phyloP scores from a whole-genome alignment of 2,329 filamentous ascomycete species.

The Epichloe sp. region DNA sequence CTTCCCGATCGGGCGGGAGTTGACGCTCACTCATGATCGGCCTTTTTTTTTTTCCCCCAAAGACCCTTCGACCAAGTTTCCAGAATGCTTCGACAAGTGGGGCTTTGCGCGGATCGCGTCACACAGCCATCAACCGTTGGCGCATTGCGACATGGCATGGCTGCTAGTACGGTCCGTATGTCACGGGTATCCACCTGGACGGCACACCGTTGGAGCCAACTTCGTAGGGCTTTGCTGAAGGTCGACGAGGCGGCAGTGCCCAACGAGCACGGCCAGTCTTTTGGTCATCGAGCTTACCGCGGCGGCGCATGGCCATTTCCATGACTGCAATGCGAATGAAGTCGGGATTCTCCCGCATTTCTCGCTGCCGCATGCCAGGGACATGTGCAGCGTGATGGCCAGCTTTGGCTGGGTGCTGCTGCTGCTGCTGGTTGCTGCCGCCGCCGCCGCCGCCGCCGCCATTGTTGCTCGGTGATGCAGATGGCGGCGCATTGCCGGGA shows the following conservation, averaged over 20 bases:
- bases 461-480: constrained; percentile 8
- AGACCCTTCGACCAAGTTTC: background rate
- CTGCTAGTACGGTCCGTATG: constrained; percentile 8
- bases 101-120: background rate
- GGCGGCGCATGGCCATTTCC: constrained; percentile 58
- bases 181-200: constrained; percentile 39
- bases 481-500: background rate
- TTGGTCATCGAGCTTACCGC: constrained; percentile 52
- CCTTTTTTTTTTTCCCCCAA: background rate
- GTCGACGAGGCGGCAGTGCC: constrained; percentile 52
- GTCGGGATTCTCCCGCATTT: constrained; percentile 57
- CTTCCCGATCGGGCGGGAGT: background rate
- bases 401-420: constrained; percentile 16
- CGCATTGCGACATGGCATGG: background rate
- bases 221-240: constrained; percentile 38
- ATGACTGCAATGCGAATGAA: constrained; percentile 60
- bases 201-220: constrained; percentile 46
- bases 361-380: constrained; percentile 44
- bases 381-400: constrained; percentile 19
- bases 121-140: background rate
- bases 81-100: constrained; percentile 2
- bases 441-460: background rate
- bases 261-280: constrained; percentile 55
- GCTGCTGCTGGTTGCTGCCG: background rate
- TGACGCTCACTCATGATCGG: background rate